Base-by-base conservation (phyloP, 2,329 filamentous ascomycete genomes). In the Arthrinium puccinioides region DNA sequence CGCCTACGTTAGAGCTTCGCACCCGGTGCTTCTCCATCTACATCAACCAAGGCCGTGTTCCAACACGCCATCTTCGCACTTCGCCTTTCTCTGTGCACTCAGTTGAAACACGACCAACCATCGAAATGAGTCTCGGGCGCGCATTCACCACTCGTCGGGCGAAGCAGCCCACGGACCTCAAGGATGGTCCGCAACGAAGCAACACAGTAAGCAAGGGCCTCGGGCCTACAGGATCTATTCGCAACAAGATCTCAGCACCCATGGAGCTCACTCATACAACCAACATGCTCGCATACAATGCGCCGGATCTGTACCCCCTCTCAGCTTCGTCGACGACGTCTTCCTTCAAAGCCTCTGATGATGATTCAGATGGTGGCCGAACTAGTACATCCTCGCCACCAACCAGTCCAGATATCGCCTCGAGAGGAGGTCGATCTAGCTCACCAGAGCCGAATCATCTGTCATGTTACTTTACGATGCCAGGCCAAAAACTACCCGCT, bases 201-300 rank as follows among this genome's bases (percentile, higher is more conserved):
- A 69, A 67, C 52, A 70, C 69, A 29, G 63, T 44, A 13, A 25
- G 47, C 62, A 51, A 74, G 70, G 57, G 67, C 60, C 42, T 56
- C 57, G 40, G 50, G 51, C 46, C 47, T 55, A 48, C 48, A 46
- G 63, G 55, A 60, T 70, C 54, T 37, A 66, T 79, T 48, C 76
- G 82, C 41, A 61, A 72, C 57, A 82, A 88, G 67, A 98, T 98
- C 57, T 98, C 92, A 2, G 78, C 74, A 4, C 92, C 92, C 1
- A 74, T 95, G 37, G 82, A 88, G 61, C 74, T 98, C 45, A 70
- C 96, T 33, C 94, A 92, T 42, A 95, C 90, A 5, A 97, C 92
- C 50, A 98, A 97, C 63, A 87, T 94, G 76, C 81, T 96, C 38
- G 88, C 87, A 7, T 95, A 95, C 72, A 90, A 90, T 56, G 89